Base-by-base conservation (phyloP, 345 rosid species). In the Lepidium didymum region DNA sequence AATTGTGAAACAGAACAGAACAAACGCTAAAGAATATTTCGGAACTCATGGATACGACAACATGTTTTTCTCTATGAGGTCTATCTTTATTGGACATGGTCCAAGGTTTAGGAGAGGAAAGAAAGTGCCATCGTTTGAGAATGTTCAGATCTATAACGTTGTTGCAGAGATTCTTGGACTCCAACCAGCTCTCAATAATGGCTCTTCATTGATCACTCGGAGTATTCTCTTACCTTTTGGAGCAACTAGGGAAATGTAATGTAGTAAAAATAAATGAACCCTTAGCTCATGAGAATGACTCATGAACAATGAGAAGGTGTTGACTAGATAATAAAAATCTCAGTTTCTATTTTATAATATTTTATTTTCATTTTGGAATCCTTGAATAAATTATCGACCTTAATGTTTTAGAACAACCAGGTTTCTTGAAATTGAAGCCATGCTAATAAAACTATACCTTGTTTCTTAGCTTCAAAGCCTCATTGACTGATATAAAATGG, bases 11-110 rank as follows among this genome's bases (percentile, higher is more conserved):
- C 90, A 82, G 76, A 85, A 77, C 80, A 74, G 78, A 56, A 78
- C 77, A 18, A 79, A 70, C 13, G 64, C 16, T 10, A 78, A 84
- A 61, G 97, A 91, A 56, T 91, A 96, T 65, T 92, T 83, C 7
- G 97, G 97, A 62, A 78, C 87, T 6, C 96, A 91, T 67, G 97
- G 97, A 11, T 91, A 91, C 68, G 96, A 91, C 73, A 91, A 87
- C 68, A 81, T 86, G 35, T 6, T 89, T 66, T 91, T 89, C 82
- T 91, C 97, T 29, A 91, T 89, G 97, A 89, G 97, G 75, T 77
- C 89, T 18, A 87, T 91, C 75, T 91, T 89, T 74, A 82, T 91
- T 33, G 97, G 87, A 44, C 96, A 89, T 42, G 97, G 96, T 67
- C 96, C 96, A 31, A 79, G 81, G 79, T 91, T 91, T 68, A 80